These are phyloP conservation scores for Metarhizium anisopliae DNA, from an alignment of 2,329 filamentous ascomycete genomes.

Conservation along the genomic window DNA sequence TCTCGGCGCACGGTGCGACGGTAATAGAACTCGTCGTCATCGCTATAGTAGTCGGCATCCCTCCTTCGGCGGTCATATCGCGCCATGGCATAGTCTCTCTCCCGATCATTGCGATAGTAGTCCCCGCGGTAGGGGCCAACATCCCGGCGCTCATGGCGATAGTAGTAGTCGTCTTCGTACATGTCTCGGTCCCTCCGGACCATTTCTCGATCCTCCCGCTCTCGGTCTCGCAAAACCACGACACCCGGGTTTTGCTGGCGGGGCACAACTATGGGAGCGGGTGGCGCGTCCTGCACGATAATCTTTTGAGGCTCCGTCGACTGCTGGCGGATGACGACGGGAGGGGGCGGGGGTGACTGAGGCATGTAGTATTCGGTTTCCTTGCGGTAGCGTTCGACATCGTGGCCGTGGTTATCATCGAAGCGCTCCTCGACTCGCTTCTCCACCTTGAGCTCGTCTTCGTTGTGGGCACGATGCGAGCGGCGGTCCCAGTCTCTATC, in stretches of 20 bases:
- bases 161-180: slow-evolving; percentile 41
- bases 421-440: slow-evolving; percentile 42
- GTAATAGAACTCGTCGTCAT: slow-evolving; percentile 40
- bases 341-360: slow-evolving; percentile 37
- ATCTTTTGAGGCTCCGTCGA: slow-evolving; percentile 49
- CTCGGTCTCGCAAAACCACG: slow-evolving; percentile 34
- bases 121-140: slow-evolving; percentile 29
- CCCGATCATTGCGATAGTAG: slow-evolving; percentile 21
- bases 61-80: slow-evolving; percentile 32
- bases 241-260: slow-evolving; percentile 32
- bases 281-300: slow-evolving; percentile 50
- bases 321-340: slow-evolving; percentile 48
- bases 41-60: slow-evolving; percentile 34
- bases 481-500: slow-evolving; percentile 37
- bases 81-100: slow-evolving; percentile 21
- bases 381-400: slow-evolving; percentile 50
- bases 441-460: slow-evolving; percentile 46
- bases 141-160: slow-evolving; percentile 37
- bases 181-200: slow-evolving; percentile 24
- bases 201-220: slow-evolving; percentile 31
- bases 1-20: slow-evolving; percentile 39
- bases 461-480: slow-evolving; percentile 30
- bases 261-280: slow-evolving; percentile 41
- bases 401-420: slow-evolving; percentile 35
- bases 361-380: slow-evolving; percentile 55